phyloP scores from a whole-genome alignment of 495 filamentous ascomycete species.

The Hypoxylon cercidicola region DNA sequence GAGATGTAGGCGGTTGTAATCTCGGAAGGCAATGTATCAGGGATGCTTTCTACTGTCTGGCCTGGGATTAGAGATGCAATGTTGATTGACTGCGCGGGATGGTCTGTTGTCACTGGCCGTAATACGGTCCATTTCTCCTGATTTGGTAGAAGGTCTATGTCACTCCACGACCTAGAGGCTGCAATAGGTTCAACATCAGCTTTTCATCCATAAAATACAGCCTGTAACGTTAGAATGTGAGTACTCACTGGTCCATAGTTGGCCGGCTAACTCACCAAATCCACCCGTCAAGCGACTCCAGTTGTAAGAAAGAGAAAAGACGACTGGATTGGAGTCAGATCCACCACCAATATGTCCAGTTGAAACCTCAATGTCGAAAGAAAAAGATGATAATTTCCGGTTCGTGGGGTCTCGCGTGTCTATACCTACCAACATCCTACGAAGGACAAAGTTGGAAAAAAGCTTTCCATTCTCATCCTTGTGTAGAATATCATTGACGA shows the following conservation, averaged over 20 bases:
- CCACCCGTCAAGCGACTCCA: conserved; percentile 1
- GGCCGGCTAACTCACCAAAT: background rate
- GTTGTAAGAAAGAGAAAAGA: background rate
- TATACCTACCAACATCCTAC: conserved; percentile 1
- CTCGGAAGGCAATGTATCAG: conserved; percentile 2
- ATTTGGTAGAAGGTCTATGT: background rate
- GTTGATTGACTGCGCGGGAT: conserved; percentile 1
- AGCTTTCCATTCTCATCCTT: conserved; percentile 2
- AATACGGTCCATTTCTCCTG: conserved; percentile 1
- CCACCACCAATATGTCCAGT: background rate
- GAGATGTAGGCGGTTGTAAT: conserved; percentile 2
- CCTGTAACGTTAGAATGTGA: background rate
- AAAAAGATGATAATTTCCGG: conserved; percentile 2
- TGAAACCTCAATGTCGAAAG: conserved; percentile 2
- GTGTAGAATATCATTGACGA: background rate
- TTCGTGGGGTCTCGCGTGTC: conserved; percentile 1
- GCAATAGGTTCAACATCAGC: conserved; percentile 1
- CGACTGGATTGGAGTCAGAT: conserved; percentile 2
- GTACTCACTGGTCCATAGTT: conserved; percentile 1
- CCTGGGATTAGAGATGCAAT: conserved; percentile 1
- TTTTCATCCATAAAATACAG: conserved; percentile 2
- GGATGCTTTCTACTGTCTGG: conserved; percentile 2
- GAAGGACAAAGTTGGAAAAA: background rate
- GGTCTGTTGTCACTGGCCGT: background rate
- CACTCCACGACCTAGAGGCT: background rate